Conservation (phyloP, 371 early-diverging fungal species). For the Chytridiales sp. region DNA sequence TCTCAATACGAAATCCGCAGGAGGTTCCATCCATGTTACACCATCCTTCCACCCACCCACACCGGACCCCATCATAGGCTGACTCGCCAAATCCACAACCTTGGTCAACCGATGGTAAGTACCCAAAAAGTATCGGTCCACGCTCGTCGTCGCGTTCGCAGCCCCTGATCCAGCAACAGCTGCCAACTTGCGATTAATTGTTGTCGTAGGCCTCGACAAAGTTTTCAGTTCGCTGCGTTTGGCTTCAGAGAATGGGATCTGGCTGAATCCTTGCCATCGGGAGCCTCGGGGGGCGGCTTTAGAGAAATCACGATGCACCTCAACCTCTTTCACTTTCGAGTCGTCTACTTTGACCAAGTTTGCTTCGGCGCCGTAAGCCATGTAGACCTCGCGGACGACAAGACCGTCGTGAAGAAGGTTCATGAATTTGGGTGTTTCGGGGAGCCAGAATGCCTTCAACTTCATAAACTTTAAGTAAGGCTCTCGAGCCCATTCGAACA, state of each 20-base stretch:
- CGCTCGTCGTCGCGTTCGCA: slow-evolving; percentile 9
- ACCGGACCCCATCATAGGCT: slow-evolving; percentile 51
- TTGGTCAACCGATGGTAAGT: slow-evolving; percentile 50
- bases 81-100: slow-evolving; percentile 49
- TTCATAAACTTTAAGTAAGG: slow-evolving; percentile 64
- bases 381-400: slow-evolving; percentile 49
- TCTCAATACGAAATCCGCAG: slow-evolving; percentile 43
- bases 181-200: slow-evolving; percentile 52
- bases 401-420: slow-evolving; percentile 54
- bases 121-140: slow-evolving; percentile 53
- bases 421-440: slow-evolving; percentile 55
- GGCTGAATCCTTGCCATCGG: slow-evolving; percentile 52
- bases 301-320: slow-evolving; percentile 48
- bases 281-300: slow-evolving; percentile 22
- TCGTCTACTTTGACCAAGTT: slow-evolving; percentile 52
- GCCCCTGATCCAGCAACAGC: slow-evolving; percentile 39
- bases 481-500: slow-evolving; percentile 62
- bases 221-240: slow-evolving; percentile 39
- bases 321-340: slow-evolving; percentile 50
- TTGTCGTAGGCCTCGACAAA: slow-evolving; percentile 26
- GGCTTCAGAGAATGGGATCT: slow-evolving; percentile 56
- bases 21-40: slow-evolving; percentile 51
- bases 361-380: slow-evolving; percentile 52
- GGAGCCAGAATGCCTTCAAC: slow-evolving; percentile 62
- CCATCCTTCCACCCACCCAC: slow-evolving; percentile 57